Conservation (phyloP, 257 asterid species). For the Haberlea rhodopensis region DNA sequence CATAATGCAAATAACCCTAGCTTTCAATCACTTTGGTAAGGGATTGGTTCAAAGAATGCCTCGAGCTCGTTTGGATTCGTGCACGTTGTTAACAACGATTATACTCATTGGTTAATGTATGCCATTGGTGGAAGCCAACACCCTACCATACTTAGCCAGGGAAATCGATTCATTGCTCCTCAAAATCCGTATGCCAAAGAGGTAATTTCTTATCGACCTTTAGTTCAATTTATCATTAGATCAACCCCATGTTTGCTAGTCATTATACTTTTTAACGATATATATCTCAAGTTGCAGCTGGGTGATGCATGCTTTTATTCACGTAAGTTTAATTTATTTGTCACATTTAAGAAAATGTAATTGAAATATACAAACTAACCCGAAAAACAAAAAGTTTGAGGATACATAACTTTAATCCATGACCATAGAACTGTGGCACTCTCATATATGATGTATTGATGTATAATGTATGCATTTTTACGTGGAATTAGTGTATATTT, state of each 20-base stretch:
- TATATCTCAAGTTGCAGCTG: too few relatives aligned
- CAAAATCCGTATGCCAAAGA: slow-evolving; percentile 51
- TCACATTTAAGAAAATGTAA: too few relatives aligned
- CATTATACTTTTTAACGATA: neutral
- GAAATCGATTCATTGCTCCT: slow-evolving; percentile 57
- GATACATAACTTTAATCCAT: too few relatives aligned
- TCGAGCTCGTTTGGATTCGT: slow-evolving; percentile 50
- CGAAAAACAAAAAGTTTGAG: too few relatives aligned
- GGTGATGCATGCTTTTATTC: too few relatives aligned
- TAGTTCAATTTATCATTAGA: neutral
- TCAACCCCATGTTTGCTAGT: too few relatives aligned
- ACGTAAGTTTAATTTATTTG: too few relatives aligned
- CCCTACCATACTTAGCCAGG: slow-evolving; percentile 63
- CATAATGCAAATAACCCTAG: slow-evolving; percentile 60
- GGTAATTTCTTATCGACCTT: slow-evolving; percentile 33
- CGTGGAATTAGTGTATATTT: neutral
- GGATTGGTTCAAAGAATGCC: slow-evolving; percentile 66
- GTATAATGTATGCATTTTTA: neutral
- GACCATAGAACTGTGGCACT: neutral
- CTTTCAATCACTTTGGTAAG: slow-evolving; percentile 62
- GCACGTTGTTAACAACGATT: slow-evolving; percentile 56
- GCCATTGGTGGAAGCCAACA: slow-evolving; percentile 71
- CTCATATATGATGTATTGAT: neutral
- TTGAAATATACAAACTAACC: too few relatives aligned
- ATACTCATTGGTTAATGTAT: slow-evolving; percentile 59